phyloP scores from a whole-genome alignment of 805 yeast genomes.

The Metschnikowia reukaufii region DNA sequence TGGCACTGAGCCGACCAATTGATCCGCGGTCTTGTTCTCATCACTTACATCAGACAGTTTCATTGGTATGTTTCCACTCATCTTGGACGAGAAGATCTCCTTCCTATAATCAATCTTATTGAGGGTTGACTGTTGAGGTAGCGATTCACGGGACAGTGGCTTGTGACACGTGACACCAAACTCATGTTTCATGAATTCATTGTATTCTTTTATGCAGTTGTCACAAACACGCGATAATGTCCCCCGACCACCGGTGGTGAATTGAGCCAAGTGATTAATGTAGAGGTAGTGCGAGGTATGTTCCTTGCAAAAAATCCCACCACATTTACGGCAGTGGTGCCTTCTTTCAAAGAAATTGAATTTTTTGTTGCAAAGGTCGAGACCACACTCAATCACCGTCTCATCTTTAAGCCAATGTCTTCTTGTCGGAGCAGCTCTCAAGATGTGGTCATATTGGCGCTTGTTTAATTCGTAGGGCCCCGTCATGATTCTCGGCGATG shows the following conservation, averaged over 20 bases:
- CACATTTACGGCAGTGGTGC: conserved; percentile 86
- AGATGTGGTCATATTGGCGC: conserved; percentile 28
- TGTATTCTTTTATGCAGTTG: conserved; percentile 61
- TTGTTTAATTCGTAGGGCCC: conserved; percentile 17
- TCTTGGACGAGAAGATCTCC: conserved; percentile 13
- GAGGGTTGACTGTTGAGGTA: conserved; percentile 8
- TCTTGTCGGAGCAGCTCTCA: conserved; percentile 49
- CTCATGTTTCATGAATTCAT: conserved; percentile 44
- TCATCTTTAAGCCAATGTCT: conserved; percentile 77
- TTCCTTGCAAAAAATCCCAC: conserved; percentile 72
- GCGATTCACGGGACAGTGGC: conserved; percentile 13
- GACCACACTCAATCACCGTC: conserved; percentile 59
- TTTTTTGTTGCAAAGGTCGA: conserved; percentile 52
- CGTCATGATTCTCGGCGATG: conserved; percentile 14
- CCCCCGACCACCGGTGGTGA: conserved; percentile 68
- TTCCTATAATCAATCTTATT: conserved; percentile 9
- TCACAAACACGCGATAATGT: conserved; percentile 69
- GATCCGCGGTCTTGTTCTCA: conserved; percentile 21
- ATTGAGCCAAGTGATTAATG: conserved; percentile 59
- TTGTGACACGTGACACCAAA: conserved; percentile 31
- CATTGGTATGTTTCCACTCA: conserved; percentile 1
- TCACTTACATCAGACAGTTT: conserved; percentile 12
- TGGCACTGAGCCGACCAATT: conserved; percentile 52
- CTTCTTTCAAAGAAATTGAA: conserved; percentile 79
- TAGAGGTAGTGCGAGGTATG: conserved; percentile 60